phyloP scores from a whole-genome alignment of 805 yeast genomes.

The Yarrowia phangngaensis region DNA sequence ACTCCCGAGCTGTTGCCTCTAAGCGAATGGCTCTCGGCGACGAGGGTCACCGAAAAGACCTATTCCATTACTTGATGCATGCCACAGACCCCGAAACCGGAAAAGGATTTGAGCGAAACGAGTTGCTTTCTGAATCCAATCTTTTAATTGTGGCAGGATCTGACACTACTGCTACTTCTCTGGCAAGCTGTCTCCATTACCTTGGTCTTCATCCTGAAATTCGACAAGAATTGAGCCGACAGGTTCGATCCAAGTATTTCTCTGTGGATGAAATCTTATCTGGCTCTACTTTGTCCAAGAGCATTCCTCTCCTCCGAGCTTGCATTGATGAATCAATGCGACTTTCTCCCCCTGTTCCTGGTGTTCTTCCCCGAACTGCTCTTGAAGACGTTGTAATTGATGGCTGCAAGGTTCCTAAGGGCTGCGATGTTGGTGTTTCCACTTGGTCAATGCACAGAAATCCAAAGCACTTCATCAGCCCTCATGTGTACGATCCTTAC shows the following conservation, averaged over 20 bases:
- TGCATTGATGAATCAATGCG: constrained; percentile 31
- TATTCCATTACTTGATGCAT: constrained; percentile 29
- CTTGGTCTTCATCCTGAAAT: constrained; percentile 27
- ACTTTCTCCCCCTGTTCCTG: constrained; percentile 31
- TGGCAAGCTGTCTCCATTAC: constrained; percentile 28
- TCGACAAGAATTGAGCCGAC: constrained; percentile 23
- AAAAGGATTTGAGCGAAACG: constrained; percentile 29
- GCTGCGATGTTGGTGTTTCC: constrained; percentile 29
- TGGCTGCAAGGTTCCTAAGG: constrained; percentile 28
- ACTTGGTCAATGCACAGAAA: constrained; percentile 26
- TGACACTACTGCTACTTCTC: constrained; percentile 30
- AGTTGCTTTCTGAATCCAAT: constrained; percentile 30
- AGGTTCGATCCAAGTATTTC: constrained; percentile 20
- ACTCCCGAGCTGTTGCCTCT: constrained; percentile 30
- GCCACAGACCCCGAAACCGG: constrained; percentile 31
- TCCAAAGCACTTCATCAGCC: constrained; percentile 25
- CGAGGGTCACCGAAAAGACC: constrained; percentile 28
- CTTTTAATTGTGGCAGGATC: constrained; percentile 31
- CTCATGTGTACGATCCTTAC: constrained; percentile 28
- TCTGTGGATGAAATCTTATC: constrained; percentile 29
- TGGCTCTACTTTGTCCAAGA: constrained; percentile 19
- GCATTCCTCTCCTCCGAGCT: constrained; percentile 29
- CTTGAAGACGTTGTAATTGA: constrained; percentile 25
- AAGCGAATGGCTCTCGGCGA: constrained; percentile 29
- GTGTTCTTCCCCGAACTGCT: constrained; percentile 29